phyloP scores from a whole-genome alignment of 140 eudicot genomes.

The Bidens hawaiensis region DNA sequence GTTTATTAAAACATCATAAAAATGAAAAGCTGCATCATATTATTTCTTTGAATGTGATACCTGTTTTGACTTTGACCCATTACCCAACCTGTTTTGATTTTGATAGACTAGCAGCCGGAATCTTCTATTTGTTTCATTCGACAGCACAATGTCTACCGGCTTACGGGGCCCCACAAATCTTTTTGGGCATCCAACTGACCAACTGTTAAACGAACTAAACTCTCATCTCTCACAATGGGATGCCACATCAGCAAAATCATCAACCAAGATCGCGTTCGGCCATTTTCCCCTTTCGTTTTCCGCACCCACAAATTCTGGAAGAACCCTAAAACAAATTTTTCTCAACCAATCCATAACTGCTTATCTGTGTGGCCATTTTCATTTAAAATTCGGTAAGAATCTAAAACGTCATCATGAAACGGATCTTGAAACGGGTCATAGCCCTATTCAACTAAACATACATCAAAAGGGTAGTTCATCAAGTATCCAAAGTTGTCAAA shows the following conservation, averaged over 20 bases:
- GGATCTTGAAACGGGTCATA: slow-evolving; percentile 17
- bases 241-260: slow-evolving; percentile 35
- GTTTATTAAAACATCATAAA: not conserved
- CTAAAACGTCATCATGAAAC: slow-evolving; percentile 68
- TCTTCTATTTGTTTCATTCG: slow-evolving; percentile 74
- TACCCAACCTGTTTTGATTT: not conserved
- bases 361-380: slow-evolving; percentile 93
- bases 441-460: slow-evolving; percentile 49
- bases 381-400: slow-evolving; percentile 64
- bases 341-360: slow-evolving; percentile 55
- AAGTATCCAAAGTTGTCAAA: slow-evolving; percentile 31
- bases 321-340: slow-evolving; percentile 56
- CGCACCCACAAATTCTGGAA: slow-evolving; percentile 56
- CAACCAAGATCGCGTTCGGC: slow-evolving; percentile 72
- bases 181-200: slow-evolving; percentile 89
- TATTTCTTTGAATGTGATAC: not conserved
- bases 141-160: slow-evolving; percentile 66
- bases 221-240: slow-evolving; percentile 79
- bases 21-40: not conserved
- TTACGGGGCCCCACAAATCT: slow-evolving; percentile 95
- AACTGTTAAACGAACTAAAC: slow-evolving; percentile 53
- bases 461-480: slow-evolving; percentile 31
- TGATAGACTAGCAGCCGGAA: slow-evolving; percentile 50
- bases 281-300: slow-evolving; percentile 96
- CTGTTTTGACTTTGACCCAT: not conserved